These are phyloP conservation scores for Phaffia australis DNA, from an alignment of 768 basidiomycete genomes.

Conservation along the genomic window DNA sequence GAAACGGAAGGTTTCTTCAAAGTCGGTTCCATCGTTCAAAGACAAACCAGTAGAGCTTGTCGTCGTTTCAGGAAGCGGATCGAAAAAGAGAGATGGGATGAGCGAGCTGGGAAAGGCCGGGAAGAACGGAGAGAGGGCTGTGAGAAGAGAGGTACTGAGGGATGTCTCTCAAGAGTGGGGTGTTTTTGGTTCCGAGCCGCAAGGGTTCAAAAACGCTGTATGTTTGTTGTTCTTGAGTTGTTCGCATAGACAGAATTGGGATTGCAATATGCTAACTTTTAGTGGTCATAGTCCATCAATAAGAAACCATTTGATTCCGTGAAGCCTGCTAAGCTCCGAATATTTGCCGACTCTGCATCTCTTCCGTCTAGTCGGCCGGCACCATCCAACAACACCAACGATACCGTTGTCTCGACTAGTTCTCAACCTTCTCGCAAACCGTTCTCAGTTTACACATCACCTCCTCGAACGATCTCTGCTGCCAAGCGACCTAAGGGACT, in stretches of 20 bases:
- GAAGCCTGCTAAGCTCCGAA: conserved; percentile 5
- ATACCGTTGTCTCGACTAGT: background rate
- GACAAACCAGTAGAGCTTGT: background rate
- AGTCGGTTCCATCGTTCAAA: background rate
- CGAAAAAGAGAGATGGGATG: background rate
- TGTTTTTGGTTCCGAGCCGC: conserved; percentile 9
- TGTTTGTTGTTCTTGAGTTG: background rate
- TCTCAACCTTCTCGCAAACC: background rate
- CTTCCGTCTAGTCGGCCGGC: background rate
- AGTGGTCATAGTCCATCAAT: background rate
- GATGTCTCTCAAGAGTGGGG: conserved; percentile 23
- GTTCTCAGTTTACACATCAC: conserved; percentile 10
- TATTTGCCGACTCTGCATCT: conserved; percentile 8
- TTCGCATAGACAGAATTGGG: background rate
- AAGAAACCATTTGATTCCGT: background rate
- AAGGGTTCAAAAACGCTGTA: conserved; percentile 13
- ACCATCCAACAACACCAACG: background rate
- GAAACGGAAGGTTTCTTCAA: background rate
- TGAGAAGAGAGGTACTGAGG: conserved; percentile 8
- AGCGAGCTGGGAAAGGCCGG: background rate
- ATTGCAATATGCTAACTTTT: background rate
- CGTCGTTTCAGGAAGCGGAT: background rate
- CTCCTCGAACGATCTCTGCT: background rate
- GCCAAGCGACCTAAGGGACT: too few species aligned
- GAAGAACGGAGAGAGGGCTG: background rate